These are phyloP conservation scores for Leccinum subtestaceum DNA, from an alignment of 768 basidiomycete genomes.

Conservation along the genomic window DNA sequence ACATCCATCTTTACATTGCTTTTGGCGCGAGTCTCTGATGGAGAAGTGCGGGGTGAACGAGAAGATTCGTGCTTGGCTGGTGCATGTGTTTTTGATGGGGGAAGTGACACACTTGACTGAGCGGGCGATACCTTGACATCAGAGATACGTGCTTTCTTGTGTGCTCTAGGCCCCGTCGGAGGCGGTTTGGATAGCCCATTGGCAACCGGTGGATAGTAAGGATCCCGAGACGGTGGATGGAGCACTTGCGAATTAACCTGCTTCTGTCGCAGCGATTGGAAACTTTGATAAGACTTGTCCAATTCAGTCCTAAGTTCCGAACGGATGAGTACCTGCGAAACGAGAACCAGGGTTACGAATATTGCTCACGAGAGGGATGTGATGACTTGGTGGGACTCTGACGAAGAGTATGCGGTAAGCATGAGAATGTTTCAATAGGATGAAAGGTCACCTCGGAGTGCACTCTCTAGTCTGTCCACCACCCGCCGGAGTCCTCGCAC, in stretches of 20 bases:
- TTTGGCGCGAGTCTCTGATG: conserved; percentile 29
- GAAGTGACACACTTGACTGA: conserved; percentile 31
- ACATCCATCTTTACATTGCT: conserved; percentile 48
- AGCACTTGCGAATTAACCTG: conserved; percentile 26
- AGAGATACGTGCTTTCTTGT: conserved; percentile 76
- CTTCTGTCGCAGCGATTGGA: conserved; percentile 46
- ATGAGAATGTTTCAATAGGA: not conserved
- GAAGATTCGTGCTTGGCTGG: conserved; percentile 27
- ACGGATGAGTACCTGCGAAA: conserved; percentile 14
- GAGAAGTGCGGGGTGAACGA: conserved; percentile 29
- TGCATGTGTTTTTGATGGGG: conserved; percentile 22
- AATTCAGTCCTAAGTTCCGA: conserved; percentile 58
- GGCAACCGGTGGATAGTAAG: conserved; percentile 38
- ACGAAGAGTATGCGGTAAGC: conserved; percentile 7
- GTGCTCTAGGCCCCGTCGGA: conserved; percentile 77
- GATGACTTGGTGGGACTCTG: conserved; percentile 80
- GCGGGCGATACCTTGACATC: conserved; percentile 42
- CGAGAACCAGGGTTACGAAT: not conserved
- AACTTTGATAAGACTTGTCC: conserved; percentile 70
- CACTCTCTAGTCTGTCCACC: conserved; percentile 67
- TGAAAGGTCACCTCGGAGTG: conserved; percentile 63
- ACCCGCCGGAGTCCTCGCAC: conserved; percentile 65
- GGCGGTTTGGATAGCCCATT: conserved; percentile 48
- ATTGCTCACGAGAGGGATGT: conserved; percentile 64
- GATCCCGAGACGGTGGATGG: conserved; percentile 43